Evolutionary conservation across 129 eudicot genomes (phyloP).

Genomic region (Kitagawia praeruptora): DNA sequence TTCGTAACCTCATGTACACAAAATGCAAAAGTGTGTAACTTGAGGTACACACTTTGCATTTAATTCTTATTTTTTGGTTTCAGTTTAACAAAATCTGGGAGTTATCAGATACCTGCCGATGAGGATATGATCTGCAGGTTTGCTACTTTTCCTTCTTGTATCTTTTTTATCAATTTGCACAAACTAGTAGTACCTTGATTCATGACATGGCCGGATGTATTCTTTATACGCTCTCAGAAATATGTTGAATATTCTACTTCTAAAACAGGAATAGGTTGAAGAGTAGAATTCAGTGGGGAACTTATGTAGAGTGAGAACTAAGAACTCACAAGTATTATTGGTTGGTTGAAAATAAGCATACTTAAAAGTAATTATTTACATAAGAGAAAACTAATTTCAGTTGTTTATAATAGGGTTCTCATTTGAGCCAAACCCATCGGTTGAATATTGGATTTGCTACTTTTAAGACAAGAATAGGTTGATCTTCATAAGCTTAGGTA

Average conservation of each 20-base stretch:
- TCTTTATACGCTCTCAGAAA: background rate
- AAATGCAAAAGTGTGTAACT: no score
- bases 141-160: background rate
- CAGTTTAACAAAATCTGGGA: constrained; percentile 1
- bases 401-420: background rate
- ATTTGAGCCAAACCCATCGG: background rate
- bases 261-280: background rate
- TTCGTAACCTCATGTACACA: no score
- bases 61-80: no score
- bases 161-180: background rate
- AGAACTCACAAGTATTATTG: background rate
- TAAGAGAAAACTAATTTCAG: background rate
- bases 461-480: background rate
- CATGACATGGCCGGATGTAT: background rate
- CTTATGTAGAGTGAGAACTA: background rate
- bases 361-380: background rate
- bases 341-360: background rate
- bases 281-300: background rate
- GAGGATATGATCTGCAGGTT: background rate
- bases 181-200: background rate
- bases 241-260: background rate
- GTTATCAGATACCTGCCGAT: background rate
- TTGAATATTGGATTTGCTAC: background rate
- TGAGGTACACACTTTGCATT: no score
- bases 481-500: background rate